These are phyloP conservation scores for Collybiopsis confluens DNA, from an alignment of 768 basidiomycete species.

Conservation along the genomic window DNA sequence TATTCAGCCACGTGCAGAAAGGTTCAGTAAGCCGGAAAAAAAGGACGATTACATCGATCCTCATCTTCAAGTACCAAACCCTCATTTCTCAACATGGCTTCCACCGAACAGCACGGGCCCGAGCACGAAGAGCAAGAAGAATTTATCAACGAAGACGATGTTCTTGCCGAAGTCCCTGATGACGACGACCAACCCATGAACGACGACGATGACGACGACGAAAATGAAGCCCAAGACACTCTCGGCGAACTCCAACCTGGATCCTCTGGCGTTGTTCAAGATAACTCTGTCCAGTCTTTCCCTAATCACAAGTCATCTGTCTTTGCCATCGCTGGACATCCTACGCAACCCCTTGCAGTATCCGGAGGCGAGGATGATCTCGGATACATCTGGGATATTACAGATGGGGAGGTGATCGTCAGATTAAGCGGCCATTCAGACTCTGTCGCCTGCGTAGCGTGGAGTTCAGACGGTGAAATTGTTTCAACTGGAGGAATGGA, in stretches of 20 bases:
- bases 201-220: conserved; percentile 66
- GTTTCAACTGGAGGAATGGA: conserved; percentile 98
- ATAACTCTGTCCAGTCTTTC: conserved; percentile 71
- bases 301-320: conserved; percentile 69
- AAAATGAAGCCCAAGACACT: conserved; percentile 37
- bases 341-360: conserved; percentile 74
- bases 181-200: conserved; percentile 73
- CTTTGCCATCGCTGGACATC: conserved; percentile 82
- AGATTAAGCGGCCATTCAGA: conserved; percentile 92
- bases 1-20: no score
- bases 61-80: no score
- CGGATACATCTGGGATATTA: conserved; percentile 90
- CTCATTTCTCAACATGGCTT: conserved; percentile 17
- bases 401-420: conserved; percentile 73
- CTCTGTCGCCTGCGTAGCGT: conserved; percentile 75
- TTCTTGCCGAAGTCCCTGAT: conserved; percentile 58
- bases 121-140: conserved; percentile 51
- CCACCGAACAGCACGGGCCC: conserved; percentile 35
- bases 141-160: conserved; percentile 64
- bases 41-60: no score
- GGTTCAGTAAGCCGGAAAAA: background rate
- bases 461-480: conserved; percentile 88
- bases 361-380: conserved; percentile 96
- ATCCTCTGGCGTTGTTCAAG: conserved; percentile 38
- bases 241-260: conserved; percentile 39